Percentiles rank a stretch among this genome's conserved stretches.
Conservation (phyloP, 2,329 filamentous ascomycete genomes). For the Sordariomycetes sp. region DNA sequence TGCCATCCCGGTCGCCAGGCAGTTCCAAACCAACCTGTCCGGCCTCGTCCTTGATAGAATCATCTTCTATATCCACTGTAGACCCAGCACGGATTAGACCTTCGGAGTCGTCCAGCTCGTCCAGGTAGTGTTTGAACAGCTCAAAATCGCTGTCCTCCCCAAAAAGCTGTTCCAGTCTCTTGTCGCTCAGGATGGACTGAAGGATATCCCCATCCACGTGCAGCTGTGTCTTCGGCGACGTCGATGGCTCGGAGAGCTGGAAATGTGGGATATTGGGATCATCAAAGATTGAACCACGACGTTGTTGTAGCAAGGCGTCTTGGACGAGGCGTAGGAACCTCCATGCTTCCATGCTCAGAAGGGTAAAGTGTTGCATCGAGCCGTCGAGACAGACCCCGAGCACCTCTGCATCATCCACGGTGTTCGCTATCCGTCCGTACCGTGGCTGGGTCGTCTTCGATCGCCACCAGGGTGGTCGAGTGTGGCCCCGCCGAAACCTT, state of each 20-base stretch:
- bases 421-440: slow-evolving; percentile 29
- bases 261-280: not conserved
- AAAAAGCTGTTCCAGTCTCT: slow-evolving; percentile 29
- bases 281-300: not conserved
- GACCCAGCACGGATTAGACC: not conserved
- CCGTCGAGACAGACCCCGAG: slow-evolving; percentile 59
- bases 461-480: slow-evolving; percentile 36
- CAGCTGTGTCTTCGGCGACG: slow-evolving; percentile 26
- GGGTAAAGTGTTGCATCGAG: slow-evolving; percentile 53
- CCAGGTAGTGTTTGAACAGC: slow-evolving; percentile 34
- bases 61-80: not conserved
- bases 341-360: slow-evolving; percentile 51
- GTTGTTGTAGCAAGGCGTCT: slow-evolving; percentile 37
- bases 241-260: not conserved
- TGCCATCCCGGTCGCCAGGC: not conserved
- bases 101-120: slow-evolving; percentile 26
- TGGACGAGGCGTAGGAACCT: slow-evolving; percentile 61
- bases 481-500: slow-evolving; percentile 37
- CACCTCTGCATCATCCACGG: slow-evolving; percentile 32
- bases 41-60: not conserved
- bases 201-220: slow-evolving; percentile 59
- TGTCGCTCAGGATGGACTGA: slow-evolving; percentile 33
- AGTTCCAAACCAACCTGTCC: not conserved
- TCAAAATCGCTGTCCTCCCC: slow-evolving; percentile 16
- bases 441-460: slow-evolving; percentile 15